Conservation (phyloP, 1,284 basidiomycete species). For the Rhodotorula glutinis region DNA sequence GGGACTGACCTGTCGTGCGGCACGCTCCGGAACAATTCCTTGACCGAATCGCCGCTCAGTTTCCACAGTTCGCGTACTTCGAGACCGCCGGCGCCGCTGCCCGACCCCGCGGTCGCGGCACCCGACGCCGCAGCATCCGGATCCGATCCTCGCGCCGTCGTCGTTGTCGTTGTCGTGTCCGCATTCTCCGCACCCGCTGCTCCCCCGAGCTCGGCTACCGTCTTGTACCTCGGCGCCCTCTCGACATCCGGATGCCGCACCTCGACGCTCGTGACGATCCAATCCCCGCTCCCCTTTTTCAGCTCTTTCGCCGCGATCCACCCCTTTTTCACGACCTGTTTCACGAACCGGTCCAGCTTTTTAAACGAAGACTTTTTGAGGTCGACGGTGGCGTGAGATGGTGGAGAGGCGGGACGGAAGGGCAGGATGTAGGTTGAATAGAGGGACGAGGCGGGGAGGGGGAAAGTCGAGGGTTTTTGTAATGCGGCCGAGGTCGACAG, state of each 20-base stretch:
- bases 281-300: slow-evolving; percentile 56
- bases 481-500: slow-evolving; percentile 55
- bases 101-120: neutral
- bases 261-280: slow-evolving; percentile 62
- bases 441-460: slow-evolving; percentile 69
- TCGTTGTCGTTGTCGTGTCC: neutral
- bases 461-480: slow-evolving; percentile 56
- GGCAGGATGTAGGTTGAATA: slow-evolving; percentile 76
- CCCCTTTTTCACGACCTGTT: slow-evolving; percentile 45
- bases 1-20: slow-evolving; percentile 19
- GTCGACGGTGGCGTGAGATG: slow-evolving; percentile 32
- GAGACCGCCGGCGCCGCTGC: slow-evolving; percentile 20
- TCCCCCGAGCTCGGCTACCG: slow-evolving; percentile 49
- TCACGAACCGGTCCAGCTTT: slow-evolving; percentile 74
- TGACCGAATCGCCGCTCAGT: slow-evolving; percentile 58
- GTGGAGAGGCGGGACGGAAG: slow-evolving; percentile 59
- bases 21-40: slow-evolving; percentile 4
- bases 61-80: slow-evolving; percentile 68
- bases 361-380: slow-evolving; percentile 73
- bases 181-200: slow-evolving; percentile 10
- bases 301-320: slow-evolving; percentile 65
- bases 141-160: slow-evolving; percentile 5
- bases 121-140: slow-evolving; percentile 3
- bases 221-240: slow-evolving; percentile 57
- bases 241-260: slow-evolving; percentile 59